Evolutionary conservation across 2,329 filamentous ascomycete species (phyloP).

Genomic region (Sarocladium kiliense): DNA sequence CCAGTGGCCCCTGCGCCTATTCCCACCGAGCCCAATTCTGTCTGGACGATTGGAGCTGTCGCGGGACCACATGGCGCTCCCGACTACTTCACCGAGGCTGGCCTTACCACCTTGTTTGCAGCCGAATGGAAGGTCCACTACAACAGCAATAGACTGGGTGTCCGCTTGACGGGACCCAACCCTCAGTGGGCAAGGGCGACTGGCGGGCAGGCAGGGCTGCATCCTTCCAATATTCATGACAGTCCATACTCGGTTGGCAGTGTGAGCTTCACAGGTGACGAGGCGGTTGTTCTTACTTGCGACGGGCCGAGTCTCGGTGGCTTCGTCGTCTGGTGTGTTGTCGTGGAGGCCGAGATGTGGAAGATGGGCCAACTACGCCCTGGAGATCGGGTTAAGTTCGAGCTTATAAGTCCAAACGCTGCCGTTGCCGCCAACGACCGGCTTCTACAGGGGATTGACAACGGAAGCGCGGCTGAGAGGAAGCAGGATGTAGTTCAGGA

Average conservation of each 20-base stretch:
- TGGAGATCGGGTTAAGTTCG: constrained; percentile 30
- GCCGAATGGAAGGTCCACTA: constrained; percentile 32
- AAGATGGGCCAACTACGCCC: constrained; percentile 35
- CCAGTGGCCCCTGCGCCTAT: constrained; percentile 15
- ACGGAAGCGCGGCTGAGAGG: background rate
- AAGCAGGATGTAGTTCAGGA: background rate
- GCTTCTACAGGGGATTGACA: constrained; percentile 18
- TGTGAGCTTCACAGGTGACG: constrained; percentile 37
- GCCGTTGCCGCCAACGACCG: constrained; percentile 19
- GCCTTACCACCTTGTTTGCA: constrained; percentile 24
- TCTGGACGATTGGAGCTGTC: constrained; percentile 27
- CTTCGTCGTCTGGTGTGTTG: constrained; percentile 32
- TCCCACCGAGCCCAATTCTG: constrained; percentile 18
- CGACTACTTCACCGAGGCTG: constrained; percentile 29
- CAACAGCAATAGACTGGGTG: constrained; percentile 34
- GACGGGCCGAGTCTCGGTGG: constrained; percentile 37
- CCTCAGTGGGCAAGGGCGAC: constrained; percentile 31
- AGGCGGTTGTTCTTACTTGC: constrained; percentile 30
- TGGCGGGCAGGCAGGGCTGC: constrained; percentile 32
- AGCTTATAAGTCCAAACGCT: constrained; percentile 20
- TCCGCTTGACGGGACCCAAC: constrained; percentile 31
- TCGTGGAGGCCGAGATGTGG: constrained; percentile 34
- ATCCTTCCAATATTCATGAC: constrained; percentile 37
- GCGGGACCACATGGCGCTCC: constrained; percentile 33
- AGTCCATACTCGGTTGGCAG: constrained; percentile 34